Evolutionary conservation across 1,284 basidiomycete genomes (phyloP).

Genomic region (Puccinia coronata): DNA sequence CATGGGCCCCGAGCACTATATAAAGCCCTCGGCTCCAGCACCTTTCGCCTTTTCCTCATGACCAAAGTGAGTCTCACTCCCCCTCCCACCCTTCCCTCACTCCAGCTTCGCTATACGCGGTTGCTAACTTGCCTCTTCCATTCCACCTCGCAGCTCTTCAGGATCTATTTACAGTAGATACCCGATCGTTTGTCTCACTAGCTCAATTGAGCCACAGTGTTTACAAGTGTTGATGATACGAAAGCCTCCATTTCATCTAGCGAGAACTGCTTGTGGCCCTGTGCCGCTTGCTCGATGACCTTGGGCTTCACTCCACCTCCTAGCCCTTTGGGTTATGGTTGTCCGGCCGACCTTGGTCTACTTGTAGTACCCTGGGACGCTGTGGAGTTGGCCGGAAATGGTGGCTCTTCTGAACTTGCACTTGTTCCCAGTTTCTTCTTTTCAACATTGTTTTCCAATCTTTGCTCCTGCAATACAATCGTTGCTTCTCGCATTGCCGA

Average conservation of each 20-base stretch:
- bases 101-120: background rate
- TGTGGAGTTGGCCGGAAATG: background rate
- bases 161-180: conserved; percentile 1
- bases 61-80: background rate
- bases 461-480: too few species aligned
- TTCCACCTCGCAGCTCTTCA: background rate
- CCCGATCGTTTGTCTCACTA: too few species aligned
- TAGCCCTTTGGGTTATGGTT: background rate
- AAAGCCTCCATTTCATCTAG: background rate
- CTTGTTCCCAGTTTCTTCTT: background rate
- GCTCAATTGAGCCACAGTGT: background rate
- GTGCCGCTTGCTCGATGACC: background rate
- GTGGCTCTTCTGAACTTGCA: background rate
- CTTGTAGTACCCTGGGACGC: background rate
- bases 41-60: background rate
- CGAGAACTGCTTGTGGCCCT: background rate
- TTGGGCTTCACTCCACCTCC: background rate
- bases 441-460: too few species aligned
- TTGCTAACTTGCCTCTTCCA: background rate
- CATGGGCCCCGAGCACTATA: background rate
- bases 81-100: background rate
- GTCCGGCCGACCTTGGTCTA: background rate
- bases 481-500: too few species aligned
- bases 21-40: background rate
- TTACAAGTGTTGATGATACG: background rate